phyloP scores from a whole-genome alignment of 2,329 filamentous ascomycete species.

The Bisporella sp. region DNA sequence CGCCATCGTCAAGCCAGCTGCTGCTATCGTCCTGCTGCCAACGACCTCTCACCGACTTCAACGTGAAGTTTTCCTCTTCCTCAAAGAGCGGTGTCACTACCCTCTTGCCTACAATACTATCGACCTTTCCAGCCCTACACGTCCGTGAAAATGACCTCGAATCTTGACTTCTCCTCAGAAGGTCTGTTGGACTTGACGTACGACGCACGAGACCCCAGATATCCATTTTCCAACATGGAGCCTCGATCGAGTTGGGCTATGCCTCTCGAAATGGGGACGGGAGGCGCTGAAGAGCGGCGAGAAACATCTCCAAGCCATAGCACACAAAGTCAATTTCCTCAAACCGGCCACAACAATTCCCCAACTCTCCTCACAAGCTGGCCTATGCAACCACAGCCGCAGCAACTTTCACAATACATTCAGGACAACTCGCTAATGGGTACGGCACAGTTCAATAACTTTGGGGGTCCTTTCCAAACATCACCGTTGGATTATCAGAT shows the following conservation, averaged over 20 bases:
- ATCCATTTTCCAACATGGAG: slow-evolving; percentile 40
- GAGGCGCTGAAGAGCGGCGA: slow-evolving; percentile 24
- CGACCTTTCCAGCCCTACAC: slow-evolving; percentile 25
- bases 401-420: slow-evolving; percentile 27
- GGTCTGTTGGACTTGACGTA: slow-evolving; percentile 55
- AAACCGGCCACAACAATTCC: slow-evolving; percentile 40
- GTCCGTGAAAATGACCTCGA: slow-evolving; percentile 40
- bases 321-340: slow-evolving; percentile 29
- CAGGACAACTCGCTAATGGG: slow-evolving; percentile 27
- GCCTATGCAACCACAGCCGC: slow-evolving; percentile 39
- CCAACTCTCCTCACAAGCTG: slow-evolving; percentile 50
- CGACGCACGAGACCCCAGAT: slow-evolving; percentile 48
- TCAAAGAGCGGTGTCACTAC: slow-evolving; percentile 29
- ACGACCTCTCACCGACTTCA: slow-evolving; percentile 24
- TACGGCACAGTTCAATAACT: slow-evolving; percentile 22
- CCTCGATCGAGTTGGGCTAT: slow-evolving; percentile 28
- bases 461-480: slow-evolving; percentile 23
- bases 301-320: slow-evolving; percentile 32
- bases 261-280: slow-evolving; percentile 25
- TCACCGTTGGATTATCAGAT: slow-evolving; percentile 30
- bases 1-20: slow-evolving; percentile 17
- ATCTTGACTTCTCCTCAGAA: slow-evolving; percentile 56
- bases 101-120: slow-evolving; percentile 38
- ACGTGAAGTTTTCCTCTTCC: slow-evolving; percentile 22
- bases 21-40: slow-evolving; percentile 14